A percentile compares a stretch with the other conserved stretches of the same genome.
These are phyloP conservation scores for Fusarium burgessii DNA, from an alignment of 2,329 filamentous ascomycete species.

Conservation along the genomic window DNA sequence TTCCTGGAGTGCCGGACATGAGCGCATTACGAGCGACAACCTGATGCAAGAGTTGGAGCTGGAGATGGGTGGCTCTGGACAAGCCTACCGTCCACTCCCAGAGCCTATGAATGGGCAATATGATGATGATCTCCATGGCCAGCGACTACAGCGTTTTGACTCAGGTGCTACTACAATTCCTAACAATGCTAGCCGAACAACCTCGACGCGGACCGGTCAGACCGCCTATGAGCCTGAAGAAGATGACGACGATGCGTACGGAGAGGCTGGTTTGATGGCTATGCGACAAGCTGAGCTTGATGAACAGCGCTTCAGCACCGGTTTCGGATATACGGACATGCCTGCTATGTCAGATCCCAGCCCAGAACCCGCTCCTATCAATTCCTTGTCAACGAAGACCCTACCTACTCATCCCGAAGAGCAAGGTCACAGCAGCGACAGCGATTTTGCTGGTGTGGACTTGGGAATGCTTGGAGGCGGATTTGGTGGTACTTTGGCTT, in stretches of 20 bases:
- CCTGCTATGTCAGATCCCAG: constrained; percentile 45
- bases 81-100: constrained; percentile 52
- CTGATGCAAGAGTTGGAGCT: constrained; percentile 70
- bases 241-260: constrained; percentile 90
- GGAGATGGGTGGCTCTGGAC: constrained; percentile 57
- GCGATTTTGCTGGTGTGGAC: constrained; percentile 77
- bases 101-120: constrained; percentile 61
- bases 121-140: constrained; percentile 57
- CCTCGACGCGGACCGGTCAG: constrained; percentile 35
- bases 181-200: constrained; percentile 40
- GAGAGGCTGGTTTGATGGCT: constrained; percentile 83
- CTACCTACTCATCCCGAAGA: constrained; percentile 64
- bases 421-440: constrained; percentile 70
- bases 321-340: constrained; percentile 50
- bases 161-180: constrained; percentile 62
- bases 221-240: constrained; percentile 49
- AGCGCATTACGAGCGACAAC: constrained; percentile 61
- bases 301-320: constrained; percentile 62
- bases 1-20: constrained; percentile 57
- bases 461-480: constrained; percentile 80
- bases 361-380: constrained; percentile 40
- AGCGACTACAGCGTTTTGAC: constrained; percentile 62
- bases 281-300: constrained; percentile 88
- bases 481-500: constrained; percentile 66
- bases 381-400: constrained; percentile 54